Conservation (phyloP, 805 yeast genomes). For the Candida pseudoglaebosa region DNA sequence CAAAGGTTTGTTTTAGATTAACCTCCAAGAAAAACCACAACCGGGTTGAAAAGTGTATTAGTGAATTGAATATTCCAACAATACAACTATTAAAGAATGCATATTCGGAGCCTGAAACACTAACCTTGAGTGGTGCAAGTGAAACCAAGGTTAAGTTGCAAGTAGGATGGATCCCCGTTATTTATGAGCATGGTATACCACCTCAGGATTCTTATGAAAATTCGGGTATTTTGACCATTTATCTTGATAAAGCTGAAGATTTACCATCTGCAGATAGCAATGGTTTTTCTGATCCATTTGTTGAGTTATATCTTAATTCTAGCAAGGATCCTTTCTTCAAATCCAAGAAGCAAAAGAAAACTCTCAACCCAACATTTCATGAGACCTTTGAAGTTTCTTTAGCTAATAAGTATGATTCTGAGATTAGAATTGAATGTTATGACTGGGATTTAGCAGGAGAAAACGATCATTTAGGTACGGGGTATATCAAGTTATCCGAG, state of each 20-base stretch:
- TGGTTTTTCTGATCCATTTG: constrained; percentile 93
- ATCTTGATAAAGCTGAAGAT: constrained; percentile 58
- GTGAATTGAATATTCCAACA: constrained; percentile 65
- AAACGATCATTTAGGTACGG: constrained; percentile 78
- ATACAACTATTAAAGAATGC: constrained; percentile 58
- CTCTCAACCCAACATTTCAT: constrained; percentile 87
- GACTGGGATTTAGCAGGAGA: constrained; percentile 97
- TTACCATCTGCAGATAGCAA: constrained; percentile 84
- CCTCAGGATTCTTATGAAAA: constrained; percentile 70
- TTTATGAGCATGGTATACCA: constrained; percentile 54
- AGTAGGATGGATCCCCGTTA: constrained; percentile 76
- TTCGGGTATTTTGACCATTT: constrained; percentile 65
- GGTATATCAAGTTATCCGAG: constrained; percentile 51
- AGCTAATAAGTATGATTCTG: constrained; percentile 58
- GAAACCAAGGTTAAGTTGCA: constrained; percentile 53
- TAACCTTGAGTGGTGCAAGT: constrained; percentile 53
- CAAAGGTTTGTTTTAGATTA: constrained; percentile 59
- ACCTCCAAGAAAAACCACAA: constrained; percentile 51
- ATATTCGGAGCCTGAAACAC: constrained; percentile 55
- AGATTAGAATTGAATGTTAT: constrained; percentile 51
- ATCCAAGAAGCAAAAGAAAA: constrained; percentile 79
- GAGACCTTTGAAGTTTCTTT: constrained; percentile 59
- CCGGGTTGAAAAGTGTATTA: constrained; percentile 54
- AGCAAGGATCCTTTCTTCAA: constrained; percentile 56
- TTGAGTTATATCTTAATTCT: constrained; percentile 64